Percentiles rank a stretch among this genome's conserved stretches.
phyloP scores from a whole-genome alignment of 768 basidiomycete genomes.

The Leucocoprinus leucothites region DNA sequence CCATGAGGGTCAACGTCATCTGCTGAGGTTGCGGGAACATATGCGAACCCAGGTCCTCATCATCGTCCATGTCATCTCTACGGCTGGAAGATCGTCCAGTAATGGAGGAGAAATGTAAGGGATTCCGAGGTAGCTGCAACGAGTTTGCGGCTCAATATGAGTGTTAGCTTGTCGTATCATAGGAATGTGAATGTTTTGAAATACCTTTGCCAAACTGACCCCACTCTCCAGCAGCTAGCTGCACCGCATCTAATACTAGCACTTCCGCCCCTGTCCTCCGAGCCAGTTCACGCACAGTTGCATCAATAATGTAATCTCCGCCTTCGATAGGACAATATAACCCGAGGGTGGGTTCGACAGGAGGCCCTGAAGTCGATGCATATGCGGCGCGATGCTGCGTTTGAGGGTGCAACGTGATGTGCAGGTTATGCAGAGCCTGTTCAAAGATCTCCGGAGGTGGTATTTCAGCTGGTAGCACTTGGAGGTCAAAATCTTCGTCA shows the following conservation, averaged over 20 bases:
- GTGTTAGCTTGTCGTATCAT: not conserved
- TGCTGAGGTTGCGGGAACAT: constrained; percentile 31
- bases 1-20: constrained; percentile 41
- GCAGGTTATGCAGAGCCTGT: constrained; percentile 71
- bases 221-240: constrained; percentile 86
- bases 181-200: constrained; percentile 11
- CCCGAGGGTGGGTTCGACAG: constrained; percentile 77
- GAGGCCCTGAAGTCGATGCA: constrained; percentile 47
- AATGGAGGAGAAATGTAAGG: constrained; percentile 60
- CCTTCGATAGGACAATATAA: constrained; percentile 86
- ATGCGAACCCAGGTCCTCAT: constrained; percentile 23
- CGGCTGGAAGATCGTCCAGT: constrained; percentile 20
- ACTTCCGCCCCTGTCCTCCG: constrained; percentile 75
- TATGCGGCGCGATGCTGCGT: constrained; percentile 74
- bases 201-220: constrained; percentile 80
- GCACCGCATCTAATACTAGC: constrained; percentile 77
- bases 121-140: constrained; percentile 69
- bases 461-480: constrained; percentile 33
- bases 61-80: constrained; percentile 44
- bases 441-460: constrained; percentile 77
- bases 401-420: constrained; percentile 77
- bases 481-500: constrained; percentile 29
- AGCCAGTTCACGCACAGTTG: constrained; percentile 77
- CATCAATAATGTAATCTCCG: constrained; percentile 78
- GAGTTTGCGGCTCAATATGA: constrained; percentile 60